A percentile compares a stretch with the other conserved stretches of the same genome.
phyloP scores from a whole-genome alignment of 2,329 filamentous ascomycete genomes.

The Epicoccum sorghinum region DNA sequence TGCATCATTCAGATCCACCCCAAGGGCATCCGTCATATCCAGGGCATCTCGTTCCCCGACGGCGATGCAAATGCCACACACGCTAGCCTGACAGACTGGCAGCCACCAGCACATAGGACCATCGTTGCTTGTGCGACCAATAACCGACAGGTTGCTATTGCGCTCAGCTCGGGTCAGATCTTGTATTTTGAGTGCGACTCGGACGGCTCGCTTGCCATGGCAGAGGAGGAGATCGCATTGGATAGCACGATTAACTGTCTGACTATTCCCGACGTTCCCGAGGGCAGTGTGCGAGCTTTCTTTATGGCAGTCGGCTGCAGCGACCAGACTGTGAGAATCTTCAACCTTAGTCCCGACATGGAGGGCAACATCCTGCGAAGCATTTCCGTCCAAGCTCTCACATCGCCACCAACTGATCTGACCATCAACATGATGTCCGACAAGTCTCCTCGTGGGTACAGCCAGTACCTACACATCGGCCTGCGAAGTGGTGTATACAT shows the following conservation, averaged over 20 bases:
- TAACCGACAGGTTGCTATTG: constrained; percentile 88
- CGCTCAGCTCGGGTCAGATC: constrained; percentile 93
- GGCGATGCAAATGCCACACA: constrained; percentile 31
- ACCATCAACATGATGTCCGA: constrained; percentile 96
- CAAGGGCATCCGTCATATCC: constrained; percentile 92
- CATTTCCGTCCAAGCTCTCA: constrained; percentile 92
- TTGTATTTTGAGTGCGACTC: constrained; percentile 98
- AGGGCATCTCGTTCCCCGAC: constrained; percentile 58
- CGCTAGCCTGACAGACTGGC: constrained; percentile 87
- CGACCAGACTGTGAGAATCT: constrained; percentile 91
- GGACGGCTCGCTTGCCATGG: constrained; percentile 89
- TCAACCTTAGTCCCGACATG: constrained; percentile 87
- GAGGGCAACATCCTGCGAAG: constrained; percentile 73
- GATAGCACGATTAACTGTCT: constrained; percentile 92
- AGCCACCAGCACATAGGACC: constrained; percentile 87
- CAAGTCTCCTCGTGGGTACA: constrained; percentile 84
- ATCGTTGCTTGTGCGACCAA: constrained; percentile 96
- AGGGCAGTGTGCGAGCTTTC: constrained; percentile 85
- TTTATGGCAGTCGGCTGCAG: constrained; percentile 97
- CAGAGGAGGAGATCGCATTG: constrained; percentile 93
- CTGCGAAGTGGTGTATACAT: constrained; percentile 95
- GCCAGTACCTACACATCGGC: constrained; percentile 93
- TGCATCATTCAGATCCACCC: constrained; percentile 93
- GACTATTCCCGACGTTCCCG: constrained; percentile 90
- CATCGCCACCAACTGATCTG: constrained; percentile 84